Evolutionary conservation across 2,329 filamentous ascomycete species (phyloP), one percentile per base, ranked within the genome.

Genomic region (Fusarium sp.): DNA sequence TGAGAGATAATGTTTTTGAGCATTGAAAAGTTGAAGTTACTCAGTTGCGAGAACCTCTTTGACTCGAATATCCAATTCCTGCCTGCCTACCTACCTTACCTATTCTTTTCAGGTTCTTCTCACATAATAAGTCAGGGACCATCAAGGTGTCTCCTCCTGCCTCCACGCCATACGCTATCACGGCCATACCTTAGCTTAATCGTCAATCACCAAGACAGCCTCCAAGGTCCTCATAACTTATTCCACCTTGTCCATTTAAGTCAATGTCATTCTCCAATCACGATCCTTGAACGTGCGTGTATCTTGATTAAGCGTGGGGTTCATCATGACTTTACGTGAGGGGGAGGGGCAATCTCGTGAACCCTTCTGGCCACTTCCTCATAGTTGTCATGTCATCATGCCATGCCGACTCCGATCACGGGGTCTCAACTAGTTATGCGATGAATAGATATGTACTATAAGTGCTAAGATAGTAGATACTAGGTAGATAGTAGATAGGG

Each of bases 301-400:
- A 38, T 38, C 52, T 62, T 32, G 50, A 38, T 34, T 39, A 38
- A 39, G 14, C 55, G 66, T 63, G 70, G 66, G 72, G 64, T 70
- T 48, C 60, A 52, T 73, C 58, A 75, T 72, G 68, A 71, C 59
- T 58, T 50, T 47, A 28, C 44, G 56, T 28, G 62, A 65, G 63
- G 62, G 60, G 61, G 68, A 66, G 72, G 72, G 62, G 63, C 59
- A 74, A 65, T 48, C 55, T 51, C 20, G 52, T 50, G 72, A 75
- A 74, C 72, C 72, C 72, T 69, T 75, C 44, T 75, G 72, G 72
- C 47, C 55, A 51, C 64, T 68, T 64, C 41, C 47, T 44, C 26
- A 62, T 42, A 42, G 41, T 26, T 34, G 36, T 41, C 47, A 50
- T 59, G 32, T n/a, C 62, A 70, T 68, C 57, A 36, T 68, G 39